Percentiles rank a stretch among this genome's conserved stretches.
phyloP scores from a whole-genome alignment of 257 asterid genomes.

The Scutellaria baicalensis region DNA sequence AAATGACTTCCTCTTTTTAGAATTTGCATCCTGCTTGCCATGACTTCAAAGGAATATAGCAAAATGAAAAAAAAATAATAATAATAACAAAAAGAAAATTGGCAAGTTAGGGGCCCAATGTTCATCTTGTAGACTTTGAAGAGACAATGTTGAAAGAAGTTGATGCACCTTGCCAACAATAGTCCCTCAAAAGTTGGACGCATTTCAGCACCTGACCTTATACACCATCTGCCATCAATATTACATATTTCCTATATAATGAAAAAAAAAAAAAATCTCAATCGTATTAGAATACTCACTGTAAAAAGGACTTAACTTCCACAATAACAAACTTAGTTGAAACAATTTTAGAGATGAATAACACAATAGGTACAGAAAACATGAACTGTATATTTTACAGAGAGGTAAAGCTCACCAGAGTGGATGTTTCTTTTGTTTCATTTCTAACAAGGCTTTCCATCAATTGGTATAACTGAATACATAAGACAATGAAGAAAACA shows the following conservation, averaged over 20 bases:
- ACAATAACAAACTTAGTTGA: background rate
- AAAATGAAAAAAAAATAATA: background rate
- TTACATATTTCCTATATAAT: constrained; percentile 59
- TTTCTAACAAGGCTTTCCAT: constrained; percentile 76
- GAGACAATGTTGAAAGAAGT: constrained; percentile 15
- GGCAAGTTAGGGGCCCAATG: background rate
- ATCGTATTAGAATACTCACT: background rate
- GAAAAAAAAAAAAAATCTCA: background rate
- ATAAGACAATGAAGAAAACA: constrained; percentile 14
- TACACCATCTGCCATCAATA: constrained; percentile 92
- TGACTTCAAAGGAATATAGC: background rate
- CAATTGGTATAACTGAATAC: constrained; percentile 62
- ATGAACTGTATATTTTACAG: background rate
- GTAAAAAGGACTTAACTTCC: constrained; percentile 1
- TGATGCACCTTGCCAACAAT: constrained; percentile 70
- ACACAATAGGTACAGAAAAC: background rate
- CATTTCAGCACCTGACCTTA: constrained; percentile 43
- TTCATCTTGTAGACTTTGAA: constrained; percentile 12
- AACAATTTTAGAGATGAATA: background rate
- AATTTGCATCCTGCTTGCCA: background rate
- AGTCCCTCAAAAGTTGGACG: constrained; percentile 66
- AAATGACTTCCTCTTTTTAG: background rate
- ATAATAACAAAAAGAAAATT: background rate
- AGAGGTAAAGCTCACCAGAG: constrained; percentile 42
- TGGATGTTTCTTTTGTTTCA: constrained; percentile 46